Evolutionary conservation across 352 stramenopile genomes (phyloP), one percentile per base, ranked within the genome.

Genomic region (Phytopythium helicoides): DNA sequence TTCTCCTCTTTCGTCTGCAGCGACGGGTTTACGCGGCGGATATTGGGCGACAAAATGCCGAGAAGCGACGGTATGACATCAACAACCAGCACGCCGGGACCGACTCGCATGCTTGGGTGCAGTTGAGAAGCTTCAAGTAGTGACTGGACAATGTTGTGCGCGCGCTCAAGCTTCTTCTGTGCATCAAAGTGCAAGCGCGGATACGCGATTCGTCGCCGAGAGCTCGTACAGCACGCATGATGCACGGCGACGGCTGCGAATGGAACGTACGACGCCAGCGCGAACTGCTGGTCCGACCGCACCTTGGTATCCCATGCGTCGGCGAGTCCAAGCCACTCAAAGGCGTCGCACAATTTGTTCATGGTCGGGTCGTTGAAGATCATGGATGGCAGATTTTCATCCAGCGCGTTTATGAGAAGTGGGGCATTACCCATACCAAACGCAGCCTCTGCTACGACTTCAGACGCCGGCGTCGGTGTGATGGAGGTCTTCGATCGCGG

Each of bases 361-460:
- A 95, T 82, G 3, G 85, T 92, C 28, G 91, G 88, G 70, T 97
- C 88, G 54, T 89, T 97, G 59, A 94, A 96, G 26, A 88, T 84
- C 58, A 96, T 85, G 51, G 79, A 75, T 7, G 86, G 71, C 49
- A 96, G 73, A 58, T 97, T 97, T 58, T 97, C 89, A 35, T 97
- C 87, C 37, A 97, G 60, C 4, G 76, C 87, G 22, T 89, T 89
- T 38, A 97, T 70, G 11, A 98, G 58, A 36, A 93, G 58, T 8
- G 73, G 59, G 37, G 71, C 84, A 52, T 96, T 95, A 28, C 85
- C 89, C 47, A 97, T 68, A 10, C 77, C 74, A 15, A 78, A 62
- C 38, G 79, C 70, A 7, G 86, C 74, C 51, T 93, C 71, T n/a
- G 77, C 69, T 23, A 96, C 86, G 37, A 80, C 68, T 3, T 81